Percentiles rank a stretch among this genome's conserved stretches.
phyloP scores from a whole-genome alignment of 805 yeast species.

The Wickerhamomyces hampshirensis region DNA sequence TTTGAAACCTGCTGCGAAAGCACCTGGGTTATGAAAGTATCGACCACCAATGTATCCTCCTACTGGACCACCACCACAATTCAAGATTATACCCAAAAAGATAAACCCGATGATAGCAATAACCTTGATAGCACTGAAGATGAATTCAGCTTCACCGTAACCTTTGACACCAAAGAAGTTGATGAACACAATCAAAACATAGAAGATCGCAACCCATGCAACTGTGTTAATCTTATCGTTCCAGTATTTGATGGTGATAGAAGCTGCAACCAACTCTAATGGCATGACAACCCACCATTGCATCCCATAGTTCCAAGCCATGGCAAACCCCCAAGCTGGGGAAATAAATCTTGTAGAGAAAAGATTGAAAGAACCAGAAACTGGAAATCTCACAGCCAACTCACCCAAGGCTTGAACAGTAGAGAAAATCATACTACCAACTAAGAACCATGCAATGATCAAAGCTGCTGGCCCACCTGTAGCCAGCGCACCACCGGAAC shows the following conservation, averaged over 20 bases:
- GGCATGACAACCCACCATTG: conserved; percentile 49
- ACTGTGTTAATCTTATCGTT: conserved; percentile 3
- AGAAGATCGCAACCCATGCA: conserved; percentile 29
- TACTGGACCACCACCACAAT: conserved; percentile 54
- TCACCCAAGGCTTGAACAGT: conserved; percentile 57
- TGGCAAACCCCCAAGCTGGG: conserved; percentile 56
- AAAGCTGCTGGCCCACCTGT: conserved; percentile 58
- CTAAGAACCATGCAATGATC: conserved; percentile 40
- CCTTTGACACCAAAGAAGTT: conserved; percentile 50
- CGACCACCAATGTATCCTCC: conserved; percentile 41
- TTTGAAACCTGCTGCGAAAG: conserved; percentile 51
- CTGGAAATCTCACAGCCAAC: conserved; percentile 55
- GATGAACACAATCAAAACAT: conserved; percentile 38
- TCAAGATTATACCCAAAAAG: conserved; percentile 47
- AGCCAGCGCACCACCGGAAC: conserved; percentile 54
- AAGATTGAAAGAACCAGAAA: conserved; percentile 57
- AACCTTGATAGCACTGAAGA: conserved; percentile 65
- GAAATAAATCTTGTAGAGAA: conserved; percentile 54
- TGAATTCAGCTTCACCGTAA: conserved; percentile 50
- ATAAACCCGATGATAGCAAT: conserved; percentile 57
- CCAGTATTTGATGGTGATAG: conserved; percentile 50
- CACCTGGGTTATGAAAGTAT: conserved; percentile 52
- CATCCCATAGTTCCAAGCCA: conserved; percentile 52
- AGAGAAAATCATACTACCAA: conserved; percentile 42
- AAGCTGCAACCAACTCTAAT: conserved; percentile 47